Evolutionary conservation across 2,329 filamentous ascomycete species (phyloP).

Genomic region (Cytospora leucostoma): DNA sequence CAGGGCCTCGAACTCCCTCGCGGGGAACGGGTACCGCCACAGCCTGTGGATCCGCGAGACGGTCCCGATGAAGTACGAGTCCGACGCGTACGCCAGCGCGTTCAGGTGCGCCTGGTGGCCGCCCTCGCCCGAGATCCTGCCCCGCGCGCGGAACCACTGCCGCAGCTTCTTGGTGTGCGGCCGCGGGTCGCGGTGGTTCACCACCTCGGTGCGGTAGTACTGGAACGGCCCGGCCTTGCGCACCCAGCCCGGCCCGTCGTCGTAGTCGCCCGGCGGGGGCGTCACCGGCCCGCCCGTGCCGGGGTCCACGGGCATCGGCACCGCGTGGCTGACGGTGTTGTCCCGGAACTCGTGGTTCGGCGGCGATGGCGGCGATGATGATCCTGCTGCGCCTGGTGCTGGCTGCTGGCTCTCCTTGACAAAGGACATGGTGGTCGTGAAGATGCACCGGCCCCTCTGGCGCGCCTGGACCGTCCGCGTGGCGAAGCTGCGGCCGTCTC

Average conservation of each 20-base stretch:
- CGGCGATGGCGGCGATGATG: background rate
- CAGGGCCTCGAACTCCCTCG: conserved; percentile 55
- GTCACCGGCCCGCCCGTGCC: conserved; percentile 33
- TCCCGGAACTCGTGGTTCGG: conserved; percentile 28
- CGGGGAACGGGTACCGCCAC: conserved; percentile 67
- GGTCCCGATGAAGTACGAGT: conserved; percentile 92
- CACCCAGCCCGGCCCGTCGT: conserved; percentile 52
- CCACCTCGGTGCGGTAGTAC: conserved; percentile 46
- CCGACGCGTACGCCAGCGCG: conserved; percentile 90
- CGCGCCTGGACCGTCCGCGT: conserved; percentile 95
- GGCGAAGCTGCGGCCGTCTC: conserved; percentile 85
- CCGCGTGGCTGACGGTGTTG: conserved; percentile 64
- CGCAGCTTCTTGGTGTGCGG: conserved; percentile 68
- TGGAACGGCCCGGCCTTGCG: conserved; percentile 52
- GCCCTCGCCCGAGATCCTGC: conserved; percentile 70
- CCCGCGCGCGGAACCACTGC: conserved; percentile 75
- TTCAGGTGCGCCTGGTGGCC: conserved; percentile 80
- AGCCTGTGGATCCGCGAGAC: conserved; percentile 78
- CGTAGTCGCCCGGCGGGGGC: conserved; percentile 43
- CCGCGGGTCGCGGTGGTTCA: conserved; percentile 45
- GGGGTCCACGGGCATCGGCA: conserved; percentile 53
- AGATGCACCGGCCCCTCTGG: conserved; percentile 86
- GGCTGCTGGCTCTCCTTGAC: conserved; percentile 59
- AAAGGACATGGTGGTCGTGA: conserved; percentile 93
- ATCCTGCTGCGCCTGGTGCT: conserved; percentile 34